phyloP scores from a whole-genome alignment of 1,284 basidiomycete species.

The Marasmius sp. region DNA sequence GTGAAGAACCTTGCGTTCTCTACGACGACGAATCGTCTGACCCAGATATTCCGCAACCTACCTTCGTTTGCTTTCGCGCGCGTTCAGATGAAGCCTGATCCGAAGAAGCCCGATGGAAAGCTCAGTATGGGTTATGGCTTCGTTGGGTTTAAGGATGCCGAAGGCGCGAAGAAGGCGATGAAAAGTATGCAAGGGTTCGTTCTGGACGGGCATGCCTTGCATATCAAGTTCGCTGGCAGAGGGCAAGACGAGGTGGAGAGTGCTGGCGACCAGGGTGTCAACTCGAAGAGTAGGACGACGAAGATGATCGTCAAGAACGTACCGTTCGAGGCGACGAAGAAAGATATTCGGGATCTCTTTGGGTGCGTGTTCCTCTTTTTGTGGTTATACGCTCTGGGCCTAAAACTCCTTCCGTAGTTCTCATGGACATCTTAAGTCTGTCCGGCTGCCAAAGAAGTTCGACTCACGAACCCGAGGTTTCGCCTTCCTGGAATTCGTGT shows the following conservation, averaged over 20 bases:
- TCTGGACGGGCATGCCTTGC: constrained; percentile 85
- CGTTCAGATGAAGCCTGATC: constrained; percentile 89
- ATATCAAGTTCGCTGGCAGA: constrained; percentile 86
- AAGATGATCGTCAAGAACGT: constrained; percentile 98
- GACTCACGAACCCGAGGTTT: constrained; percentile 88
- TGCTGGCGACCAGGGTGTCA: constrained; percentile 36
- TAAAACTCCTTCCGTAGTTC: constrained; percentile 44
- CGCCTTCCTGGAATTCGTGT: constrained; percentile 93
- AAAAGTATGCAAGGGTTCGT: constrained; percentile 80
- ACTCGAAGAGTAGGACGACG: constrained; percentile 61
- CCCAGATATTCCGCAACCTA: constrained; percentile 72
- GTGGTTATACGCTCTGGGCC: neutral
- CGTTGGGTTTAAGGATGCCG: constrained; percentile 82
- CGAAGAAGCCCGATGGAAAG: constrained; percentile 61
- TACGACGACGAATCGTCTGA: constrained; percentile 80
- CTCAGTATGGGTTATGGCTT: constrained; percentile 97
- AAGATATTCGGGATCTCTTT: constrained; percentile 88
- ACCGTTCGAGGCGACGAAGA: constrained; percentile 94
- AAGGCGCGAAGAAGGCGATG: constrained; percentile 77
- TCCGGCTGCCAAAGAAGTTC: constrained; percentile 86
- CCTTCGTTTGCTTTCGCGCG: constrained; percentile 87
- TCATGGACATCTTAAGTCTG: constrained; percentile 90
- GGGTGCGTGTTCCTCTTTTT: constrained; percentile 50
- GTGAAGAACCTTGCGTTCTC: constrained; percentile 93
- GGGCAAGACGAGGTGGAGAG: constrained; percentile 64